A percentile compares a stretch with the other conserved stretches of the same genome.
These are phyloP conservation scores for Aspergillus baeticus DNA, from an alignment of 495 filamentous ascomycete species.

Conservation along the genomic window DNA sequence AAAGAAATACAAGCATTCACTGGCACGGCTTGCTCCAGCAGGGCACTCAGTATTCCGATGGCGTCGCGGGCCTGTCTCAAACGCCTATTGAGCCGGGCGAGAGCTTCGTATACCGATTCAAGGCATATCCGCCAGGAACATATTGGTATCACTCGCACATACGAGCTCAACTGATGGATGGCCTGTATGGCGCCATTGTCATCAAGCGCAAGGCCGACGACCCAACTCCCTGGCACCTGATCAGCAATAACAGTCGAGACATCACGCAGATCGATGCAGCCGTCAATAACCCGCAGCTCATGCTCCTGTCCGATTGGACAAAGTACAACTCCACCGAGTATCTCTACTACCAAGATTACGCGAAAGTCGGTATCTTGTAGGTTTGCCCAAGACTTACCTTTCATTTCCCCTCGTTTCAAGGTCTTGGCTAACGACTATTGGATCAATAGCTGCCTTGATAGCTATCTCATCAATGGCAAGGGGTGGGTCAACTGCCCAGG, in stretches of 20 bases:
- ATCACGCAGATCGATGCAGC: constrained; percentile 34
- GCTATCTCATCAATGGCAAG: constrained; percentile 54
- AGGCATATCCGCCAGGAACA: constrained; percentile 25
- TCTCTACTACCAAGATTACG: no score
- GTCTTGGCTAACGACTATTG: no score
- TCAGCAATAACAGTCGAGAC: no score
- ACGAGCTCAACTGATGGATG: constrained; percentile 53
- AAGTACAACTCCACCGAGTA: no score
- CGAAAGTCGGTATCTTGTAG: no score
- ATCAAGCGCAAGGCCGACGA: constrained; percentile 28
- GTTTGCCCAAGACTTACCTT: no score
- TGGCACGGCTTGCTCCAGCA: constrained; percentile 23
- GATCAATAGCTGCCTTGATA: constrained; percentile 28
- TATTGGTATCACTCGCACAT: constrained; percentile 54
- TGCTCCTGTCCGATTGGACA: constrained; percentile 52
- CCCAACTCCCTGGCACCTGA: no score
- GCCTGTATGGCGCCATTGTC: constrained; percentile 53
- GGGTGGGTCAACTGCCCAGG: constrained; percentile 47
- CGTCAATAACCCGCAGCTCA: constrained; percentile 37
- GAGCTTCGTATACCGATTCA: constrained; percentile 51
- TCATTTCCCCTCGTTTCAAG: no score
- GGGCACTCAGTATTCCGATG: constrained; percentile 51
- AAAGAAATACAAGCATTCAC: background rate
- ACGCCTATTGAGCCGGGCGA: constrained; percentile 40
- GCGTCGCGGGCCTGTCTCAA: constrained; percentile 52